Evolutionary conservation across 768 basidiomycete species (phyloP), one percentile per base, ranked within the genome.

Genomic region (Tricholomella constricta): DNA sequence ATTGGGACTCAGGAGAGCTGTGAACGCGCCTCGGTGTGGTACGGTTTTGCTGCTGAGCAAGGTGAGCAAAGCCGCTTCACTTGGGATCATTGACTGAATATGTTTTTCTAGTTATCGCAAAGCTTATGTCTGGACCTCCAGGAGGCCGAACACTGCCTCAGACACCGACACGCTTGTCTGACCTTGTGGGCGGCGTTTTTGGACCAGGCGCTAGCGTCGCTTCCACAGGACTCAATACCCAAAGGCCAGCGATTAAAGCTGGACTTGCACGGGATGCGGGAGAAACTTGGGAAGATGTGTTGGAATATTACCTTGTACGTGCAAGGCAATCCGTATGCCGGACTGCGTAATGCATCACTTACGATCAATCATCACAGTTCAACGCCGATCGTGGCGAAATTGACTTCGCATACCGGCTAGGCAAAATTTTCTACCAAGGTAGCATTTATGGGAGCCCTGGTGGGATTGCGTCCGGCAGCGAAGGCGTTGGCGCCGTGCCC

Each of bases 371-470:
- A 48, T 42, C 57, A 19, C 57, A 96, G 89, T 99, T 96, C 71
- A 97, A 98, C 45, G 92, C 96, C 6, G 94, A 98, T 62, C 85
- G 94, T 23, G 93, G 92, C 23, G 91, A 94, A 60, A 83, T 83
- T 45, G 85, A 88, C 57, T 96, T 92, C 66, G 93, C 94, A 2
- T 94, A 90, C 69, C 85, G 91, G 14, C 80, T 98, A 2, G 97
- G 94, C n/a, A 88, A 92, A 70, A 90, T 98, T 9, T 96, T 89
- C 72, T 98, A 99, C 65, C 90, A 94, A 65, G 97, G 97, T 15
- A 94, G 91, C 52, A 89, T 98, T 31, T 98, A 97, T 63, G 78
- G 82, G 5, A 75, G 83, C 9, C 69, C 78, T 12, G 93, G 93
- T 3, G 95, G 96, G 9, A 84, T 90, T 35, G 83, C 80, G 2